These are phyloP conservation scores for Diplodia corticola DNA, from an alignment of 2,329 filamentous ascomycete genomes.

Conservation along the genomic window DNA sequence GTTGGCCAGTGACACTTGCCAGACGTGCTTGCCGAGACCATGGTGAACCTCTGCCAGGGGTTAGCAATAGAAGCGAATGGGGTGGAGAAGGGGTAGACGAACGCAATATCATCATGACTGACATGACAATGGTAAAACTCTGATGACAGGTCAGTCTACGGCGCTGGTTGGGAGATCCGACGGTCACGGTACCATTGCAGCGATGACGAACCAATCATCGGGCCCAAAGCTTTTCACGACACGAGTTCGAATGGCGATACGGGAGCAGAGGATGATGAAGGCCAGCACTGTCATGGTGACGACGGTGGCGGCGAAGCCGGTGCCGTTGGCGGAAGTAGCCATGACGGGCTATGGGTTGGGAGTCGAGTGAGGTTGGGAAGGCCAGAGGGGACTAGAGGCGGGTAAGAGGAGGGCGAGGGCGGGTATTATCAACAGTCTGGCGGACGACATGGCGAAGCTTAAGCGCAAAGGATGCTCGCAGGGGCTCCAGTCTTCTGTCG, in stretches of 20 bases:
- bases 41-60: slow-evolving; percentile 6
- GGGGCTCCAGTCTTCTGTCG: background rate
- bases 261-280: background rate
- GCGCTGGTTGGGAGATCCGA: background rate
- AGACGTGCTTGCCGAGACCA: slow-evolving; percentile 12
- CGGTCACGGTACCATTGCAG: background rate
- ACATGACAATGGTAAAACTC: slow-evolving; percentile 6
- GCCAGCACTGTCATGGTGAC: slow-evolving; percentile 17
- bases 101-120: slow-evolving; percentile 2
- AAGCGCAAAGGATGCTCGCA: background rate
- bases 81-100: background rate
- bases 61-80: background rate
- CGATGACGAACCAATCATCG: slow-evolving; percentile 18
- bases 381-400: slow-evolving; percentile 1
- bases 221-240: slow-evolving; percentile 11
- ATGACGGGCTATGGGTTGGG: background rate
- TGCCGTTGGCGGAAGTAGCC: background rate
- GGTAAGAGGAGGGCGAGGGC: background rate
- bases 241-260: background rate
- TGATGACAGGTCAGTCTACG: background rate
- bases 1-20: background rate
- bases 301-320: slow-evolving; percentile 13
- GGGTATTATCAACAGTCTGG: slow-evolving; percentile 15
- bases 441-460: background rate
- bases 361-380: background rate